phyloP scores from a whole-genome alignment of 2,329 filamentous ascomycete species.

The Rutstroemia sp. region DNA sequence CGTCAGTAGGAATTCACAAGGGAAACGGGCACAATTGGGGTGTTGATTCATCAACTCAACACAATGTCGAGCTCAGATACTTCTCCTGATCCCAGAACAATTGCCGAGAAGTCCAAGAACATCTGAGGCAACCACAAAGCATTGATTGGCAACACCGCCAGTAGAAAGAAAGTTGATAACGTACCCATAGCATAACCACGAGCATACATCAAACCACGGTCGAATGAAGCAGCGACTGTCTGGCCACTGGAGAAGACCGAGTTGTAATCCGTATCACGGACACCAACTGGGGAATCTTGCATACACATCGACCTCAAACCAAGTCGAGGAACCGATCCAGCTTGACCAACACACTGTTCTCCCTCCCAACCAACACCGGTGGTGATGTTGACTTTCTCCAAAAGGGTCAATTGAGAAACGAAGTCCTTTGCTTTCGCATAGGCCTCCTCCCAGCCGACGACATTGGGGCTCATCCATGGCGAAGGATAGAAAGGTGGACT shows the following conservation, averaged over 20 bases:
- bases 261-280: constrained; percentile 52
- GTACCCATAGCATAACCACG: constrained; percentile 41
- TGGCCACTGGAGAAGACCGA: constrained; percentile 66
- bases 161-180: not conserved
- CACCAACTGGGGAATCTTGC: constrained; percentile 28
- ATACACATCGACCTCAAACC: constrained; percentile 28
- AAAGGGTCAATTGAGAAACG: constrained; percentile 67
- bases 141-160: no score
- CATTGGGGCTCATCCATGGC: constrained; percentile 10
- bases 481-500: constrained; percentile 9
- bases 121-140: no score
- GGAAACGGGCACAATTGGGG: not conserved
- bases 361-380: constrained; percentile 54
- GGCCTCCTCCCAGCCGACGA: constrained; percentile 53
- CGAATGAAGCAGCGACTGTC: constrained; percentile 63
- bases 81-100: no score
- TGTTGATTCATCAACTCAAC: no score
- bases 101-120: no score
- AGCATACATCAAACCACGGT: constrained; percentile 50
- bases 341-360: constrained; percentile 28
- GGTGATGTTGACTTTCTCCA: constrained; percentile 88
- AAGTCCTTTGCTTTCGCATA: constrained; percentile 62
- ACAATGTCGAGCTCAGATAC: no score
- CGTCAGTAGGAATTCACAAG: not conserved
- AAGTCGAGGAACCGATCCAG: constrained; percentile 26